Evolutionary conservation across 179 eudicot species (phyloP), one percentile per base, ranked within the genome.

Genomic region (Actinidia polygama): DNA sequence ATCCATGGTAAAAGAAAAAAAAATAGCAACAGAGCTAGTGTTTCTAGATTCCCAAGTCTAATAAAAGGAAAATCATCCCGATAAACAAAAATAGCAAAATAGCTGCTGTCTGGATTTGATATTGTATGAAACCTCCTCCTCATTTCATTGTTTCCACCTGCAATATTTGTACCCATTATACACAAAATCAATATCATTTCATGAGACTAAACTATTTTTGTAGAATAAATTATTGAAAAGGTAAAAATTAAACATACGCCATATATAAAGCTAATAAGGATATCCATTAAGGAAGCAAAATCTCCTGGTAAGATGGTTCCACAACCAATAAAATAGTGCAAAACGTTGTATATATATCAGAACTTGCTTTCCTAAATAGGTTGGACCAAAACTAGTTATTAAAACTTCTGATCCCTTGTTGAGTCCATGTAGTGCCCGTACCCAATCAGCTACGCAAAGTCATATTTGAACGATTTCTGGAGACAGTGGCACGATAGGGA

Each of bases 401-500:
- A 14, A 4, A 66, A 79, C 73, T 21, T 79, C 19, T 7, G 19
- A 16, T 62, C n/a, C 57, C 18, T 47, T 79, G 18, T 79, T 64
- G 7, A 64, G 18, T 79, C 81, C 73, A 62, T 61, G 47, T 26
- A 19, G 16, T 47, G 19, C 50, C n/a, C 87, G 79, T 19, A 88
- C 70, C 92, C 89, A 90, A 79, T 90, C 91, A 69, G 83, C 87
- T 5, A 88, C 81, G 83, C 91, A 88, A 55, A 91, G 83, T 81
- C 89, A 78, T 72, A 88, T 89, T 75, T 91, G 88, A 46, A 90
- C 89, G 12, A 85, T 88, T 57, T 90, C 89, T 4, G 90, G 77
- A 44, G 78, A 82, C 64, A 91, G 79, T 2, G 90, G 91, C 86
- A 21, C 86, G 82, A 64, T 90, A 86, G 80, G 87, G 87, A 55